Evolutionary conservation across 495 filamentous ascomycete genomes (phyloP), one percentile per base, ranked within the genome.

Genomic region (Venustampulla echinocandica): DNA sequence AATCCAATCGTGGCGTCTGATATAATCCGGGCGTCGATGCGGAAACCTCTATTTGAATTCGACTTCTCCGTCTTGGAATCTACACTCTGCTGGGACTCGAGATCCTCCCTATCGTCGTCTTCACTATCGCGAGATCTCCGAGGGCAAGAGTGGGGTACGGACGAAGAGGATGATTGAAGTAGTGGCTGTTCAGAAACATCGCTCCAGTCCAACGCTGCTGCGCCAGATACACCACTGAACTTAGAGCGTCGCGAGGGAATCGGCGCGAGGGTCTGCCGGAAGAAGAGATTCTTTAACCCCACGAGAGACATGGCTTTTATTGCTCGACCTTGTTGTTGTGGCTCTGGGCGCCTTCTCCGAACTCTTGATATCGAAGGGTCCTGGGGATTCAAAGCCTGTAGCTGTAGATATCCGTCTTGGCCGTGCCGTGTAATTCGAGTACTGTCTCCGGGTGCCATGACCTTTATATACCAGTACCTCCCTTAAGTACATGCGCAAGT

Each of bases 1-100:
- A 83, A 73, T 3, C 79, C 79, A 54, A 80, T 77, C 28, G 76
- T 78, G 21, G 75, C 76, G 50, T 79, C 74, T 2, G 74, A 75
- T 10, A 79, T 74, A 21, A 73, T 68, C 10, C 72, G 65, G 14
- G 72, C 70, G 47, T 77, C 70, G 5, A 59, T 42, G 35, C 47
- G 34, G 11, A 51, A 56, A 9, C 53, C 57, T 27, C 48, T 56
- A 36, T 32, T 50, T 18, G 28, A 22, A 9, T 42, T 52, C 7
- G 46, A 38, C 22, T 54, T 54, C 27, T 43, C 44, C 11, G 7
- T 46, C 21, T 55, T 54, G 10, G 55, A 54, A 42, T 48, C 47
- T 9, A 28, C 39, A 34, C 38, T 50, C 24, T 52, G 24, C 19
- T 44, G 55, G 35, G 48, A 49, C 36, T 58, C 55, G 21, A 58